A percentile compares a stretch with the other conserved stretches of the same genome.
These are phyloP conservation scores for Hemisphaericaspora xylofermentans DNA, from an alignment of 1,139 yeast genomes.

Conservation along the genomic window DNA sequence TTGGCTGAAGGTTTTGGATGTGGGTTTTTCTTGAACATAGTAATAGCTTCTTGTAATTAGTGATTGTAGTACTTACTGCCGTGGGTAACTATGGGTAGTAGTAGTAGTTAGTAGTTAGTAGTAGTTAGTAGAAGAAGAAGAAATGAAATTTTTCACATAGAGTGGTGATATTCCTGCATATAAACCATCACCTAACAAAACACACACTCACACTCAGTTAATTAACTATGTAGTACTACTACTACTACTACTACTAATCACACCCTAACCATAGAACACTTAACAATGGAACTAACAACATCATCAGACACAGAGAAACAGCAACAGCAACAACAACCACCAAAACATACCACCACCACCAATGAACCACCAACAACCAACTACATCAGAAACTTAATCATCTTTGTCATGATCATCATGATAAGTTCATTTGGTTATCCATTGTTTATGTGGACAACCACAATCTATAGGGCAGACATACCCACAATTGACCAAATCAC, in stretches of 20 bases:
- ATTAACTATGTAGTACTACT: too few relatives aligned
- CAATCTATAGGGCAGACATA: constrained; percentile 71
- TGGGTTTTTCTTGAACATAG: constrained; percentile 66
- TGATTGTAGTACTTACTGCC: too few relatives aligned
- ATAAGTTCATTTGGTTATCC: constrained; percentile 61
- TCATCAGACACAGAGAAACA: neutral
- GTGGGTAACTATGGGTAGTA: too few relatives aligned
- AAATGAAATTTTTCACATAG: too few relatives aligned
- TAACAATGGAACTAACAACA: neutral
- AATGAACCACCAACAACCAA: constrained; percentile 7
- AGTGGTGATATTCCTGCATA: too few relatives aligned
- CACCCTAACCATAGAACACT: too few relatives aligned
- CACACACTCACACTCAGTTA: too few relatives aligned
- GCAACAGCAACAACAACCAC: neutral
- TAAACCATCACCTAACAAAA: too few relatives aligned
- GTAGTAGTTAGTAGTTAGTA: too few relatives aligned
- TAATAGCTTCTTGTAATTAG: too few relatives aligned
- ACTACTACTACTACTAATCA: too few relatives aligned
- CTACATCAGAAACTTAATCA: constrained; percentile 10
- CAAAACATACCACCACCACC: neutral
- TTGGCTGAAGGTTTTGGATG: constrained; percentile 73
- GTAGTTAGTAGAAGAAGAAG: too few relatives aligned
- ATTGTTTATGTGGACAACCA: constrained; percentile 68
- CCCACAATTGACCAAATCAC: constrained; percentile 54
- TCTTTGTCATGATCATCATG: constrained; percentile 37